Evolutionary conservation across 2,329 filamentous ascomycete genomes (phyloP), one percentile per base, ranked within the genome.

Genomic region (Bipolaris zeicola): DNA sequence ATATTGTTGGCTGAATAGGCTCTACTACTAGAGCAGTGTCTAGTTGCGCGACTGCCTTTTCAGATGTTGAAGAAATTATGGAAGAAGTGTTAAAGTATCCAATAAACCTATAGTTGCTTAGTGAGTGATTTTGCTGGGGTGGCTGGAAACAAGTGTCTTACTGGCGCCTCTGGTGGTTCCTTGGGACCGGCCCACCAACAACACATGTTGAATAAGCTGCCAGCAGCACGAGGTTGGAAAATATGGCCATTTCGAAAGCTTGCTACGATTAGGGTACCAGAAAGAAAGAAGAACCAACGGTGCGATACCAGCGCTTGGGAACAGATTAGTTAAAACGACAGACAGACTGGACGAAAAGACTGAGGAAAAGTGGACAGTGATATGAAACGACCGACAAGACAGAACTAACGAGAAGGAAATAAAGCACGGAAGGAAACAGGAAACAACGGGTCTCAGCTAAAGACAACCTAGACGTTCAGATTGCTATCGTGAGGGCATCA

Each of bases 141-240:
- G 6, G 34, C 28, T 13, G 26, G 2, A 31, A 22, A n/a, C 47
- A 5, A 61, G 3, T 8, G 34, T 45, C 73, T 66, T 63, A 74
- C 73, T 71, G 52, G 38, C 65, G 62, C 55, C 64, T 69, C 55
- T 59, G 66, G 47, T 67, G 59, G 42, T 63, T 54, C 37, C 54
- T 64, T 11, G 73, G 75, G 38, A 77, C 63, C 22, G 75, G 75
- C 11, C 75, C 73, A 51, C 70, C 70, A 28, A 68, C 64, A 62
- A 67, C 62, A 13, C 57, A 55, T 50, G 62, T 63, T 41, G 59
- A 71, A 52, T 41, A 71, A 46, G 73, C 73, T 74, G 74, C 74
- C 71, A 77, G 73, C 73, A 76, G 73, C 73, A 69, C 65, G 31
- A 70, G 14, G 10, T 50, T 57, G 42, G 43, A 56, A 61, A 66